Evolutionary conservation across 805 yeast species (phyloP), one percentile per base, ranked within the genome.

Genomic region (Diddensiella caesifluorescens): DNA sequence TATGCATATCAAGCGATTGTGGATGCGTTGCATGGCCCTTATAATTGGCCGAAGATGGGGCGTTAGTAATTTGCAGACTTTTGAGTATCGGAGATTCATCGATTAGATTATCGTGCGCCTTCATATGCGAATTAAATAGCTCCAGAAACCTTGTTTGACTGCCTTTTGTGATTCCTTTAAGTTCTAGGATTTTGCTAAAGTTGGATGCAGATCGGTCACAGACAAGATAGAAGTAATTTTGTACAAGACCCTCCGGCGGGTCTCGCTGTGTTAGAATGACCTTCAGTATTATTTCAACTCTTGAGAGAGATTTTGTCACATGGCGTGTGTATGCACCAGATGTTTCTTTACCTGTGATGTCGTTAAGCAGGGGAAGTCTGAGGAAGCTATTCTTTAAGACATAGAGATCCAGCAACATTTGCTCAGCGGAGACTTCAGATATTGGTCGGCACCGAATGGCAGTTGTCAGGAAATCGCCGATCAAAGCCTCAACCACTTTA

Each of bases 351-450:
- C 35, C 48, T 22, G 44, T 39, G 22, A 38, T 38, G 15, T 50
- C 54, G 21, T 41, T 53, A 41, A 52, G 44, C 4, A 50, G 49
- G 6, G 64, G 57, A 35, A 59, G 50, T 23, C 46, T 52, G 37
- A 53, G 49, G 29, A 85, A 69, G 21, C 74, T 66, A 21, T 69
- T 67, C 54, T 82, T 83, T 53, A 90, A 59, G 5, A 74, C 69
- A 29, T 80, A 79, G 2, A 83, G 56, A 62, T 90, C 98, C 18
- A 83, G 64, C 29, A 81, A 64, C 55, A 90, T 68, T 59, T 90
- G 97, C 59, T 89, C 95, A 3, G 90, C 83, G 54, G 73, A 72
- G 9, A 78, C 67, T 29, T 80, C 84, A 1, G 79, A 68, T n/a
- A 77, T 63, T 0, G 95, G 95, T 41, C 76, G 79, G 26, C 84